phyloP scores from a whole-genome alignment of 2,329 filamentous ascomycete species.

The Fusarium graminum region DNA sequence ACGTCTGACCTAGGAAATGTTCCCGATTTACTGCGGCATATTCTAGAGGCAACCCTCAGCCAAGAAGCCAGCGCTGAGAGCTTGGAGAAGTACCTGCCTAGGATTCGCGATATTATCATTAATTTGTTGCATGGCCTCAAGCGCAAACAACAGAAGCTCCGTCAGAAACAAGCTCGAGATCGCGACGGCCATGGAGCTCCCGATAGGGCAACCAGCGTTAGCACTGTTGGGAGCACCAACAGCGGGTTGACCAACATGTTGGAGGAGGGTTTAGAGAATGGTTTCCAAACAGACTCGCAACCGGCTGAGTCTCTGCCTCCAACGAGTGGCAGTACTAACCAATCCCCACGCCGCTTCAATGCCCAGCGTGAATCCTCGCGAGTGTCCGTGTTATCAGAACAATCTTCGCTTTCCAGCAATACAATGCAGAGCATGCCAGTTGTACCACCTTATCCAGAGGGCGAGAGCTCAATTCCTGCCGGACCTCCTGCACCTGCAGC shows the following conservation, averaged over 20 bases:
- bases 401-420: constrained; percentile 78
- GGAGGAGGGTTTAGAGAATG: constrained; percentile 70
- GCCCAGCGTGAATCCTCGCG: constrained; percentile 66
- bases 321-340: constrained; percentile 47
- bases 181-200: constrained; percentile 61
- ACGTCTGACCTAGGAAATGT: constrained; percentile 95
- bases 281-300: constrained; percentile 60
- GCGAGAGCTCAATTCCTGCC: constrained; percentile 65
- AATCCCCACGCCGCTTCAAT: constrained; percentile 64
- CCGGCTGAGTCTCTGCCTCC: constrained; percentile 49
- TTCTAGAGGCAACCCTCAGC: constrained; percentile 94
- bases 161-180: constrained; percentile 72
- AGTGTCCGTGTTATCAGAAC: constrained; percentile 65
- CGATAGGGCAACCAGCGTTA: constrained; percentile 69
- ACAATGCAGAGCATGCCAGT: constrained; percentile 82
- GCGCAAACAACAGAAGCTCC: constrained; percentile 92
- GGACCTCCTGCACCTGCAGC: constrained; percentile 58
- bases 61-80: constrained; percentile 96
- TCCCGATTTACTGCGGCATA: constrained; percentile 87
- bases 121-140: constrained; percentile 96
- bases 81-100: constrained; percentile 91
- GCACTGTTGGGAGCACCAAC: constrained; percentile 68
- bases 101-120: constrained; percentile 98
- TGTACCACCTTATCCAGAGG: constrained; percentile 76
- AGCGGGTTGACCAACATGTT: constrained; percentile 69